These are phyloP conservation scores for Pseudogymnoascus sp. DNA, from an alignment of 2,329 filamentous ascomycete species.

Conservation along the genomic window DNA sequence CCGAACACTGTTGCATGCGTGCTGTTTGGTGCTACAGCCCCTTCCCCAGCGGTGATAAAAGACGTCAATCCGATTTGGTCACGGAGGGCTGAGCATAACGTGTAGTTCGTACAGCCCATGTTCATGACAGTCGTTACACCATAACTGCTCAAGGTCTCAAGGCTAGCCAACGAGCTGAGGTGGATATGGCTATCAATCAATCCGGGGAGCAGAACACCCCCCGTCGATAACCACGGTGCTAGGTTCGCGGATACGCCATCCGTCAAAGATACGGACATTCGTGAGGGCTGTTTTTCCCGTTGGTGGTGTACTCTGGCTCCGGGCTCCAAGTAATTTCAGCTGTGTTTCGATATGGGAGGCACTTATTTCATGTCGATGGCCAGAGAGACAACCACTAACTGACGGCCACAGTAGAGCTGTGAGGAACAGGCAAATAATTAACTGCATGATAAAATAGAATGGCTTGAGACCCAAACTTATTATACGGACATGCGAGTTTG, in stretches of 20 bases:
- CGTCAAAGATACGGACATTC: constrained; percentile 11
- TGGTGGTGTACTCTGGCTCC: background rate
- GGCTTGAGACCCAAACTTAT: background rate
- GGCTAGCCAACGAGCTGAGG: constrained; percentile 17
- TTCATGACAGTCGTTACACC: constrained; percentile 25
- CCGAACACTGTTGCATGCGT: constrained; percentile 4
- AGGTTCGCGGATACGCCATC: constrained; percentile 2
- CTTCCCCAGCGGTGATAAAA: constrained; percentile 8
- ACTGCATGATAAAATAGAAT: background rate
- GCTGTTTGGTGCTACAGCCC: constrained; percentile 9
- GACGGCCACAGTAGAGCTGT: background rate
- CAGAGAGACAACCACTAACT: background rate
- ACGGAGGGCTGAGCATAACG: constrained; percentile 6
- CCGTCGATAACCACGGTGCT: constrained; percentile 12
- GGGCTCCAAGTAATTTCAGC: background rate
- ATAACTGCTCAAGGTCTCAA: constrained; percentile 22
- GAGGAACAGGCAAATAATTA: background rate
- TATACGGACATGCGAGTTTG: background rate
- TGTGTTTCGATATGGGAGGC: background rate
- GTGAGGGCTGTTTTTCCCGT: constrained; percentile 6
- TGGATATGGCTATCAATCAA: constrained; percentile 29
- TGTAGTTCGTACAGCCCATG: constrained; percentile 24
- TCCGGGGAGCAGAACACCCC: constrained; percentile 25
- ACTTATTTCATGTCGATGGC: background rate
- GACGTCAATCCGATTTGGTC: constrained; percentile 11